Evolutionary conservation across 2,329 filamentous ascomycete species (phyloP).

Genomic region (Talaromyces sp.): DNA sequence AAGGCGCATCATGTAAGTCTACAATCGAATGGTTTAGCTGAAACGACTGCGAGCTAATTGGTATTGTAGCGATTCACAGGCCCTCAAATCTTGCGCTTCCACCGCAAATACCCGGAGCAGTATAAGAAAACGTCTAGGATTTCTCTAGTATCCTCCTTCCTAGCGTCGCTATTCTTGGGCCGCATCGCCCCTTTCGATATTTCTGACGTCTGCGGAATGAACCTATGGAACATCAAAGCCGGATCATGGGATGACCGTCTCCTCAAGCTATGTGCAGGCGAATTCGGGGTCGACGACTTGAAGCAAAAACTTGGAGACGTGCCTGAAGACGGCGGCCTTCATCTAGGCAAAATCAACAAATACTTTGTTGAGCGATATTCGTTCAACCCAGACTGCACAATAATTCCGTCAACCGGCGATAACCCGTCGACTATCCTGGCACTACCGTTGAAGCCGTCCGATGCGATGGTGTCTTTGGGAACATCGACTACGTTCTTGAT

Average conservation of each 20-base stretch:
- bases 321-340: constrained; percentile 72
- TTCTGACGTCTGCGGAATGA: constrained; percentile 93
- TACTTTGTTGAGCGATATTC: constrained; percentile 81
- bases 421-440: constrained; percentile 94
- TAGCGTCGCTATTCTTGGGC: constrained; percentile 86
- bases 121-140: constrained; percentile 80
- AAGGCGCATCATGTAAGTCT: constrained; percentile 82
- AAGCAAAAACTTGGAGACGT: constrained; percentile 77
- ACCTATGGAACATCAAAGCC: constrained; percentile 83
- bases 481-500: constrained; percentile 97
- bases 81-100: constrained; percentile 90
- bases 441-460: constrained; percentile 77
- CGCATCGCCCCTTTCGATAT: constrained; percentile 85
- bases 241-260: constrained; percentile 72
- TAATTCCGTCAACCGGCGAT: constrained; percentile 89
- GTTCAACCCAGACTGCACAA: constrained; percentile 69
- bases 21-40: background rate
- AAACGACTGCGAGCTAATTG: constrained; percentile 1
- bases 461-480: constrained; percentile 91
- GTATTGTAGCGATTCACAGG: constrained; percentile 78
- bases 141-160: constrained; percentile 90
- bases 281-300: constrained; percentile 61
- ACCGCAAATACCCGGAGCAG: constrained; percentile 72
- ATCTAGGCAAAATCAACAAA: constrained; percentile 68
- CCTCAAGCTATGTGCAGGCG: constrained; percentile 70